Conservation (phyloP, 495 filamentous ascomycete genomes). For the Astrocystis sublimbata region DNA sequence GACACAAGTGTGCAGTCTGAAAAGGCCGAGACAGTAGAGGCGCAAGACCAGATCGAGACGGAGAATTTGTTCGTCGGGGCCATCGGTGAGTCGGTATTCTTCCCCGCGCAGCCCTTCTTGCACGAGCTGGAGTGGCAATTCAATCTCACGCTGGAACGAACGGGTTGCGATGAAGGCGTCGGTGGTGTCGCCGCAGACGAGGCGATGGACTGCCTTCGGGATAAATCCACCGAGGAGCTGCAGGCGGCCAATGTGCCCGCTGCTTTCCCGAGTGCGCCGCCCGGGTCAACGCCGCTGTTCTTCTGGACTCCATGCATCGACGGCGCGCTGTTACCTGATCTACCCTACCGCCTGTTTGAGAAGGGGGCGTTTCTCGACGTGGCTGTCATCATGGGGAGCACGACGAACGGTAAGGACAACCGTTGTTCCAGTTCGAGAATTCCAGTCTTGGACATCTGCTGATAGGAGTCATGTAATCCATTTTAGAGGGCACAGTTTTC, state of each 20-base stretch:
- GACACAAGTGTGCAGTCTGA: conserved; percentile 30
- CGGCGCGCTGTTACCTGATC: conserved; percentile 53
- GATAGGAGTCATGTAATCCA: background rate
- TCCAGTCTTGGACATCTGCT: background rate
- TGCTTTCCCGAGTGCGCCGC: conserved; percentile 44
- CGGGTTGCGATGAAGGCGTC: conserved; percentile 32
- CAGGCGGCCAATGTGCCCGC: conserved; percentile 54
- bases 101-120: conserved; percentile 43
- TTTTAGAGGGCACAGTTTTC: conserved; percentile 55
- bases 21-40: background rate
- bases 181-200: background rate
- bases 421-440: background rate
- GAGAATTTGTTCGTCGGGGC: conserved; percentile 41
- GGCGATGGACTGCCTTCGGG: conserved; percentile 53
- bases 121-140: conserved; percentile 49
- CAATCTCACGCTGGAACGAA: conserved; percentile 30
- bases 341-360: conserved; percentile 33
- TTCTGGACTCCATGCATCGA: conserved; percentile 63
- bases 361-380: conserved; percentile 33
- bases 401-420: conserved; percentile 38
- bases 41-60: background rate
- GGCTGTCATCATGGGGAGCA: conserved; percentile 43
- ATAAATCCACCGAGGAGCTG: conserved; percentile 46
- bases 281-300: conserved; percentile 51
- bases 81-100: conserved; percentile 46